Evolutionary conservation across 2,329 filamentous ascomycete genomes (phyloP).

Genomic region (Macrophomina phaseolina): DNA sequence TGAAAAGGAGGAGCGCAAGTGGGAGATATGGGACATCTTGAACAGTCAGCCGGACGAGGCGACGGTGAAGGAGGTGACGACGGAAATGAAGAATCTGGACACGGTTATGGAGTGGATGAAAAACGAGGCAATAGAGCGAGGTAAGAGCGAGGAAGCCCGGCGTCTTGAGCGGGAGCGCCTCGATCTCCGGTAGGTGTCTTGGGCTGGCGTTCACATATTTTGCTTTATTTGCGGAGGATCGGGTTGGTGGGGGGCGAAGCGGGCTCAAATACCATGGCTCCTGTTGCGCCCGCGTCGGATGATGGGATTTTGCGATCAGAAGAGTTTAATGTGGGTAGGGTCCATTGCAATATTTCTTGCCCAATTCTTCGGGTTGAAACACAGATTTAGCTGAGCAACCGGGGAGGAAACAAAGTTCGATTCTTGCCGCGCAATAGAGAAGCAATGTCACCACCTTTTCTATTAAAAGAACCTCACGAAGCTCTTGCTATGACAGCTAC

Average conservation of each 20-base stretch:
- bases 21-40: constrained; percentile 47
- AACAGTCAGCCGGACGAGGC: constrained; percentile 28
- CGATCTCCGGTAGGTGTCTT: background rate
- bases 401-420: background rate
- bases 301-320: background rate
- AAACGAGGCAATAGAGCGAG: constrained; percentile 41
- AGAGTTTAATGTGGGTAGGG: background rate
- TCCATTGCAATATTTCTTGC: background rate
- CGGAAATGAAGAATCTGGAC: constrained; percentile 37
- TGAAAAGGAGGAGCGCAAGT: constrained; percentile 40
- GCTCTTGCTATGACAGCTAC: no score
- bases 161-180: constrained; percentile 19
- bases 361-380: background rate
- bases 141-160: constrained; percentile 32
- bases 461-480: background rate
- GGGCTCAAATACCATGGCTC: background rate
- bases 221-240: background rate
- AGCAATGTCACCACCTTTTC: background rate
- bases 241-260: background rate
- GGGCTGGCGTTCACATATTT: background rate
- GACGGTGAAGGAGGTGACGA: constrained; percentile 31
- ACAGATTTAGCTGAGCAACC: background rate
- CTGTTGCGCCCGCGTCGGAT: background rate
- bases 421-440: background rate
- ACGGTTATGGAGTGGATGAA: constrained; percentile 37